These are phyloP conservation scores for Akanthomyces uredinophilus DNA, from an alignment of 2,329 filamentous ascomycete species.

Conservation along the genomic window DNA sequence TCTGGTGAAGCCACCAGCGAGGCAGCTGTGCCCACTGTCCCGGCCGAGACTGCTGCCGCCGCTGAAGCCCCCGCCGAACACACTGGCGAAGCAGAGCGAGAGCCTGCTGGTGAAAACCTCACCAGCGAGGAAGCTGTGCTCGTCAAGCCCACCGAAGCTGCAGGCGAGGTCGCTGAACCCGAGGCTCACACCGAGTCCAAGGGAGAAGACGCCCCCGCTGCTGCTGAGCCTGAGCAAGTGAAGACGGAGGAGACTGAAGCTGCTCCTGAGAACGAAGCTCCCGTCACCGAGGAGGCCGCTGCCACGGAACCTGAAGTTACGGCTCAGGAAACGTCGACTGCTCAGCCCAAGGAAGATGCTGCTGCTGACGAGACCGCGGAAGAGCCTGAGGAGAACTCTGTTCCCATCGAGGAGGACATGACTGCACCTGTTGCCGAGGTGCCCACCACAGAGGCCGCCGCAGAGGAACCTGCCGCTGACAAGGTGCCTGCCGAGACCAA, in stretches of 20 bases:
- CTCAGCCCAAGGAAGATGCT: background rate
- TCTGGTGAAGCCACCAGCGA: background rate
- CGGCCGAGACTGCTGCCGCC: background rate
- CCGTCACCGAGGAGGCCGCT: background rate
- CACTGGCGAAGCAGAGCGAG: conserved; percentile 1
- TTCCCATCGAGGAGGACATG: conserved; percentile 3
- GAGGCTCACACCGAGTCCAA: background rate
- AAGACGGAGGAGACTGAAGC: background rate
- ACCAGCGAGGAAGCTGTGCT: conserved; percentile 3
- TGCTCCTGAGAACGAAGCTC: background rate
- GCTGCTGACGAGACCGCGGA: background rate
- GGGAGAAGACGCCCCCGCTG: background rate
- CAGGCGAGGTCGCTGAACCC: background rate
- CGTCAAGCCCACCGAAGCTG: background rate
- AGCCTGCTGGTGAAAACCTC: conserved; percentile 2
- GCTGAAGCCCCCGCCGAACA: background rate
- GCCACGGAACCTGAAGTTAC: background rate
- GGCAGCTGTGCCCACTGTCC: background rate
- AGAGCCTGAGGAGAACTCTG: background rate
- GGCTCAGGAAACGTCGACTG: background rate
- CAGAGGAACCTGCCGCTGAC: conserved; percentile 8
- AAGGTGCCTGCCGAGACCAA: background rate
- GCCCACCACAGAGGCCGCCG: background rate
- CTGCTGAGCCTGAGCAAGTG: background rate
- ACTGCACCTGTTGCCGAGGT: background rate